Evolutionary conservation across 352 stramenopile species (phyloP).

Genomic region (Sclerospora graminicola): DNA sequence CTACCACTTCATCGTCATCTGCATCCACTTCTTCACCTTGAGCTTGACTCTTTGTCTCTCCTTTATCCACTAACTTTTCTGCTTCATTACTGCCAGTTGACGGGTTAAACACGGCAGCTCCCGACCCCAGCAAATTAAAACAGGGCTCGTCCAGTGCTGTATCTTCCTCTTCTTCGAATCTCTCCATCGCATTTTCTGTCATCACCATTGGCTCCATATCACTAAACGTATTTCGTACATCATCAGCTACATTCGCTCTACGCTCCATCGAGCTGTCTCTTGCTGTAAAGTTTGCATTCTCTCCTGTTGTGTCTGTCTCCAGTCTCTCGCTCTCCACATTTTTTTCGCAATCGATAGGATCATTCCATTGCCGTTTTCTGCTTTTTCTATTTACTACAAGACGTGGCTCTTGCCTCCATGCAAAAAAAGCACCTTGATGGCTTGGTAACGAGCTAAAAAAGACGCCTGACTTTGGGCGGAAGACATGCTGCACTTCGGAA

Average conservation of each 20-base stretch:
- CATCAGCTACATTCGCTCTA: neutral
- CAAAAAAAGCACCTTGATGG: neutral
- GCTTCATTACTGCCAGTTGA: neutral
- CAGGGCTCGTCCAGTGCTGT: conserved; percentile 24
- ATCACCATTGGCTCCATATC: conserved; percentile 1
- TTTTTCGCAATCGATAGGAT: neutral
- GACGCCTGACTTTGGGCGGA: conserved; percentile 17
- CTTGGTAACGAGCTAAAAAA: conserved; percentile 32
- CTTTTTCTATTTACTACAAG: conserved; percentile 27
- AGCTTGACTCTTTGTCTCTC: conserved; percentile 37
- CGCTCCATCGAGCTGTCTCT: neutral
- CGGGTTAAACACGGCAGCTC: conserved; percentile 13
- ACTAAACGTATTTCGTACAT: neutral
- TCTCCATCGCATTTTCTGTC: conserved; percentile 1
- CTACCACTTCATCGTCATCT: conserved; percentile 25
- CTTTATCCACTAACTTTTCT: conserved; percentile 10
- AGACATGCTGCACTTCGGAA: conserved; percentile 5
- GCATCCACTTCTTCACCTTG: conserved; percentile 5
- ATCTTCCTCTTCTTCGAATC: conserved; percentile 13
- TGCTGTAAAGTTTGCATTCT: neutral
- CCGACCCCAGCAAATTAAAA: conserved; percentile 35
- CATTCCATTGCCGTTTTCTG: conserved; percentile 1
- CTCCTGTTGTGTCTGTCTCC: conserved; percentile 1
- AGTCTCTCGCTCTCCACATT: conserved; percentile 1
- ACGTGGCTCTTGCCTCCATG: conserved; percentile 26